Evolutionary conservation across 1,284 basidiomycete species (phyloP), one percentile per base, ranked within the genome.

Genomic region (Irpex sp.): DNA sequence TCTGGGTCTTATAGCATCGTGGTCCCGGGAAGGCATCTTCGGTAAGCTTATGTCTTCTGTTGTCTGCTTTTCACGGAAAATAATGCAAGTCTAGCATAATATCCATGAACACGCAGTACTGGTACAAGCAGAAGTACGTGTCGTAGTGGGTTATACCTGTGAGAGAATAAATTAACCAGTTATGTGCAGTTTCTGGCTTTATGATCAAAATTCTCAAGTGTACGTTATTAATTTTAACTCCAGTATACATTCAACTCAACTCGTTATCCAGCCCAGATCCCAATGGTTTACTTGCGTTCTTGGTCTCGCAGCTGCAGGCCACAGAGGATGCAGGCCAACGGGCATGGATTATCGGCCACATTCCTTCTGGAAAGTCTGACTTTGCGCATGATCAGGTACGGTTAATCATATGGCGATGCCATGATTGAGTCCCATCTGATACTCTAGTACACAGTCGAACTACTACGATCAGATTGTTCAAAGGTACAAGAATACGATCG

Each of bases 381-480:
- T 75, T 77, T 5, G 71, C 84, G 58, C 74, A 68, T 49, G 75
- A 77, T 48, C 82, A 82, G 75, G 82, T 79, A 48, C n/a, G 60
- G 13, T 54, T 56, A 26, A 26, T 26, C 21, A 26, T 26, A 26
- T 26, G 21, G 21, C 21, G 21, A 26, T 26, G 21, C 21, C 21
- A 26, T 26, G 21, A 26, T 26, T 26, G 21, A 26, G 21, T 26
- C 21, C 21, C 21, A 26, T 26, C 21, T 26, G 21, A 26, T 26
- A 26, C 21, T 26, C 21, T 26, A 26, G 21, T 26, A 26, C 21
- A 26, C 21, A 85, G 82, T 84, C 83, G 5, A 82, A 83, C 62
- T 84, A 83, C 67, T 85, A 83, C 60, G 77, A 85, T 65, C 85
- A 87, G 69, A 78, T 86, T 58, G 74, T 87, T 7, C 80, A 84